Evolutionary conservation across 164 flowering plant species (phyloP).

Genomic region (Annona cherimola): DNA sequence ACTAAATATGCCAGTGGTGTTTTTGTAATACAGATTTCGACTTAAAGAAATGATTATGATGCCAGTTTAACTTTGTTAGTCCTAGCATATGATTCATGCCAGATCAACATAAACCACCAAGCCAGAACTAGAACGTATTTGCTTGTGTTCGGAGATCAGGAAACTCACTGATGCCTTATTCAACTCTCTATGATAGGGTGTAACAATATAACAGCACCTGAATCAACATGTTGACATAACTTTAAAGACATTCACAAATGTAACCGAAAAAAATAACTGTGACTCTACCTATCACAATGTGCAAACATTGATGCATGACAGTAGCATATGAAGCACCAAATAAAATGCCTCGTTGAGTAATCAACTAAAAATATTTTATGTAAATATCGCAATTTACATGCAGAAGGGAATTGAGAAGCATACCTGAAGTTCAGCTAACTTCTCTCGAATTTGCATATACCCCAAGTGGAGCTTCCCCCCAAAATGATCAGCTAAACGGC

Average conservation of each 20-base stretch:
- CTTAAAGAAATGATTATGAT: background rate
- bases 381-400: background rate
- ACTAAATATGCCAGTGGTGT: too few species aligned
- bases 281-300: background rate
- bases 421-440: slow-evolving; percentile 88
- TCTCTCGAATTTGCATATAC: slow-evolving; percentile 96
- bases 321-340: background rate
- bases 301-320: background rate
- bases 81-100: background rate
- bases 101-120: background rate
- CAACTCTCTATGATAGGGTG: slow-evolving; percentile 33
- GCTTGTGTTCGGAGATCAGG: slow-evolving; percentile 27
- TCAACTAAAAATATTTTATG: background rate
- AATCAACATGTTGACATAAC: slow-evolving; percentile 49
- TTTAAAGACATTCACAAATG: slow-evolving; percentile 19
- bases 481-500: slow-evolving; percentile 98
- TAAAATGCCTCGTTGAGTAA: background rate
- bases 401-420: background rate
- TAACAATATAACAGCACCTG: slow-evolving; percentile 66
- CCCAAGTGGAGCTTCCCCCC: slow-evolving; percentile 99
- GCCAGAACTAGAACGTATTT: slow-evolving; percentile 3
- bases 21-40: background rate
- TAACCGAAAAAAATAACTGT: slow-evolving; percentile 8
- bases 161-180: slow-evolving; percentile 45
- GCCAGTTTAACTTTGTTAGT: background rate